These are phyloP conservation scores for Suillus ampliporus DNA, from an alignment of 768 basidiomycete genomes.

Conservation along the genomic window DNA sequence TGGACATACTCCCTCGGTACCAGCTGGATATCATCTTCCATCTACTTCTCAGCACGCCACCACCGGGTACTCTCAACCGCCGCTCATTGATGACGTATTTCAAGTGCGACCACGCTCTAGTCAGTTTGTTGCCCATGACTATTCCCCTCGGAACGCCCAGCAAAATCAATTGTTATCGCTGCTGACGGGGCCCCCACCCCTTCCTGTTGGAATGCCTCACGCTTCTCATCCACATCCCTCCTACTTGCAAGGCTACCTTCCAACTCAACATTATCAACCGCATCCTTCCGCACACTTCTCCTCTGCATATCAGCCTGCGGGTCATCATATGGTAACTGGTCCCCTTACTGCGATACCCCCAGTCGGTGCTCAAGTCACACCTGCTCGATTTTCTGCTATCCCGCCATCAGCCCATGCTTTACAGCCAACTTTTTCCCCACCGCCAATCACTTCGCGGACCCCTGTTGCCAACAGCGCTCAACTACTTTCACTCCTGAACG, in stretches of 20 bases:
- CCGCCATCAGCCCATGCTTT: slow-evolving; percentile 18
- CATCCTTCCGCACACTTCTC: slow-evolving; percentile 17
- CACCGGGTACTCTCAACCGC: slow-evolving; percentile 9
- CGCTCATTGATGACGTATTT: slow-evolving; percentile 31
- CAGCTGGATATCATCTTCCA: slow-evolving; percentile 14
- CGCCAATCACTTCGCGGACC: slow-evolving; percentile 20
- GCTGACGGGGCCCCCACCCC: slow-evolving; percentile 11
- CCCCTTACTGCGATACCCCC: slow-evolving; percentile 12
- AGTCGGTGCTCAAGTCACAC: slow-evolving; percentile 15
- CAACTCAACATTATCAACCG: slow-evolving; percentile 20
- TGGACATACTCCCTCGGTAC: slow-evolving; percentile 32
- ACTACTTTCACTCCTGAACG: slow-evolving; percentile 43
- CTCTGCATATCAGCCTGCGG: slow-evolving; percentile 22
- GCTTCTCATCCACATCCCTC: slow-evolving; percentile 22
- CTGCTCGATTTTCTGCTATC: slow-evolving; percentile 18
- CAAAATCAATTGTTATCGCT: slow-evolving; percentile 23
- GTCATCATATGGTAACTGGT: slow-evolving; percentile 9
- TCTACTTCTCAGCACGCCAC: slow-evolving; percentile 13
- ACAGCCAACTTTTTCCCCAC: slow-evolving; percentile 19
- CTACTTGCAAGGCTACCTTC: slow-evolving; percentile 24
- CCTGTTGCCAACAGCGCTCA: slow-evolving; percentile 33
- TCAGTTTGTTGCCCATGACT: slow-evolving; percentile 44
- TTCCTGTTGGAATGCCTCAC: slow-evolving; percentile 13
- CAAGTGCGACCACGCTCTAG: slow-evolving; percentile 56
- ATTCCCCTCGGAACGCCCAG: slow-evolving; percentile 16